Evolutionary conservation across 73 alveolate genomes (phyloP).

Genomic region (Paramecium sonneborni): DNA sequence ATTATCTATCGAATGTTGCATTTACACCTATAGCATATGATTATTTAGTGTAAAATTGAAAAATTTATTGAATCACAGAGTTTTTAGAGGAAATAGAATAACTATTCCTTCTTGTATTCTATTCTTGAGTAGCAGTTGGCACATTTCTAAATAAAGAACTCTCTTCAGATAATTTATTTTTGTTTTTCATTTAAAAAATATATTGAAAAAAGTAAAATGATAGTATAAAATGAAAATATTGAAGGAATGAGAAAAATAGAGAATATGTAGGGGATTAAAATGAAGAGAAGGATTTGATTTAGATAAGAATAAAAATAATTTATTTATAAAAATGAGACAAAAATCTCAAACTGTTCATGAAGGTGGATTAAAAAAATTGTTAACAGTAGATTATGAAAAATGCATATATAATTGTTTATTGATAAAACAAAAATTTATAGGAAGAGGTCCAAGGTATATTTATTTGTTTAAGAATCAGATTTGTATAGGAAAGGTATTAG

Average conservation of each 20-base stretch:
- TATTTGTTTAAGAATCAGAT: background rate
- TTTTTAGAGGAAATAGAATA: background rate
- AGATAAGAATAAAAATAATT: background rate
- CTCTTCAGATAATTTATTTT: background rate
- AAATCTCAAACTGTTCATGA: slow-evolving; percentile 4
- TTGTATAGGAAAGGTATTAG: slow-evolving; percentile 19
- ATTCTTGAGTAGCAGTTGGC: background rate
- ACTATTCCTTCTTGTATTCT: background rate
- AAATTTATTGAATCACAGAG: background rate
- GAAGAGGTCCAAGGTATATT: slow-evolving; percentile 19
- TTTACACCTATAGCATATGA: background rate
- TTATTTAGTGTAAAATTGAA: slow-evolving; percentile 15
- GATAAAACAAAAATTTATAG: background rate
- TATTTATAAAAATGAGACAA: background rate
- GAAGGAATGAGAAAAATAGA: background rate
- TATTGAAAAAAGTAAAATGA: background rate
- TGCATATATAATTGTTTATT: background rate
- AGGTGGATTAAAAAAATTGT: background rate
- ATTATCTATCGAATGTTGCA: slow-evolving; percentile 39
- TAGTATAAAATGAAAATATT: background rate
- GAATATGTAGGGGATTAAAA: background rate
- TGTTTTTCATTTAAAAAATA: background rate
- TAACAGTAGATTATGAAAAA: background rate
- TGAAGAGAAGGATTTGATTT: background rate
- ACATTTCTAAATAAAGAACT: background rate